Percentiles rank a stretch among this genome's conserved stretches.
These are phyloP conservation scores for Globisporangium uncinulatum DNA, from an alignment of 352 stramenopile genomes.

Conservation along the genomic window DNA sequence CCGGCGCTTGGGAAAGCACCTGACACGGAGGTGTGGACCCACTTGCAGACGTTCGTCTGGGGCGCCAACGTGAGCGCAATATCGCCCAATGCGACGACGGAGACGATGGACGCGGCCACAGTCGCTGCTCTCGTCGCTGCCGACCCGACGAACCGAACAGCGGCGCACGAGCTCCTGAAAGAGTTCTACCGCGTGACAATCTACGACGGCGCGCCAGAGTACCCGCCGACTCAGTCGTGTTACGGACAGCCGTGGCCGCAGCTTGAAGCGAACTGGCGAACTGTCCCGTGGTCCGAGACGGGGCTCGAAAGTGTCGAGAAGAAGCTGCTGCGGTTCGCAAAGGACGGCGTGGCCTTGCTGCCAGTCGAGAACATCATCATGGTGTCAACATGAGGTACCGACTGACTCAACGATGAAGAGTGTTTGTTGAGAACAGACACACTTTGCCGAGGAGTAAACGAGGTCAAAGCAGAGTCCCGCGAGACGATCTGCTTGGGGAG, in stretches of 20 bases:
- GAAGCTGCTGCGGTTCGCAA: constrained; percentile 6
- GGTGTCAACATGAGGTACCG: constrained; percentile 3
- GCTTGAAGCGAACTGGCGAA: constrained; percentile 9
- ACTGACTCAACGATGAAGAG: background rate
- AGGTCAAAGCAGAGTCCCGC: too few relatives aligned
- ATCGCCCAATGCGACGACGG: background rate
- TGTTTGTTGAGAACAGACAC: background rate
- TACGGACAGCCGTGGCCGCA: constrained; percentile 8
- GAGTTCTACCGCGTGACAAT: constrained; percentile 12
- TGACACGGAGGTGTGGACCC: constrained; percentile 12
- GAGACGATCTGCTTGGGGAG: too few relatives aligned
- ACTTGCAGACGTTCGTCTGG: constrained; percentile 15
- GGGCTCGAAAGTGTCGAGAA: constrained; percentile 1
- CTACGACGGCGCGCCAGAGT: constrained; percentile 16
- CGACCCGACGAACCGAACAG: background rate
- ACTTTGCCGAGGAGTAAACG: background rate
- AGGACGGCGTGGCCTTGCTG: constrained; percentile 3
- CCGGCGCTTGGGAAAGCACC: constrained; percentile 2
- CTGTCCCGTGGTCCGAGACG: constrained; percentile 8
- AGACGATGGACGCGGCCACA: background rate
- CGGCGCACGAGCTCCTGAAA: constrained; percentile 9
- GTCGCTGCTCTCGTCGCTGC: background rate
- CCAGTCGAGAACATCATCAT: constrained; percentile 5
- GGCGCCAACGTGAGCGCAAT: constrained; percentile 1
- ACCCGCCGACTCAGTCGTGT: constrained; percentile 12